Evolutionary conservation across 768 basidiomycete genomes (phyloP), one percentile per base, ranked within the genome.

Genomic region (Boletus pseudo-olivaceus): DNA sequence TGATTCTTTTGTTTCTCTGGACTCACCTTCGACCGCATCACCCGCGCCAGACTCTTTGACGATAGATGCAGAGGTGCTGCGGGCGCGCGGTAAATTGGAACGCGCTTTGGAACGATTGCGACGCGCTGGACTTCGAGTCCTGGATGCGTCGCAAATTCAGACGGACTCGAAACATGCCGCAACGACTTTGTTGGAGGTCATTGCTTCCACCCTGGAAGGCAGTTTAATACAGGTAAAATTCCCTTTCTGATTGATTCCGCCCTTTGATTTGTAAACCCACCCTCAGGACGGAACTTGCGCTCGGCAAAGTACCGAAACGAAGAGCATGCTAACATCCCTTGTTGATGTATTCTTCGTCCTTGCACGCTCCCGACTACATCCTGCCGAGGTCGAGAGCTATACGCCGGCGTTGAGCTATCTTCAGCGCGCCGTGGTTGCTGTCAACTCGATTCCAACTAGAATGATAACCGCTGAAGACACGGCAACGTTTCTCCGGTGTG

Each of bases 401-500:
- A 71, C 74, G 4, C 60, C 59, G 0, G 69, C 82, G 10, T 75
- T 82, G 52, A 72, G 76, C 10, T 68, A 78, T 47, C 78, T 89
- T 23, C 65, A 73, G 9, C 73, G 73, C 34, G 81, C 82, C 0
- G 54, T 68, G 4, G 47, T 62, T 15, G 54, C 67, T 20, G 61
- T 78, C 12, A 49, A 59, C 12, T 45, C 46, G 10, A 29, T 6
- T 9, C 34, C 47, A 9, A 17, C 51, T 11, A 33, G 39, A 55
- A 59, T 15, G 56, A 56, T 58, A 44, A 46, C 45, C 33, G 15
- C 32, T 5, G 55, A 58, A 29, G 60, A 75, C 5, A 54, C 49
- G 12, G 76, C 83, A 0, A 87, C 87, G 49, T 83, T 81, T 56
- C 62, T 79, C 4, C 83, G 89, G 15, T 90, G 87, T 60, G 71